These are phyloP conservation scores for Hypoxylon sp. DNA, from an alignment of 2,329 filamentous ascomycete genomes.

Conservation along the genomic window DNA sequence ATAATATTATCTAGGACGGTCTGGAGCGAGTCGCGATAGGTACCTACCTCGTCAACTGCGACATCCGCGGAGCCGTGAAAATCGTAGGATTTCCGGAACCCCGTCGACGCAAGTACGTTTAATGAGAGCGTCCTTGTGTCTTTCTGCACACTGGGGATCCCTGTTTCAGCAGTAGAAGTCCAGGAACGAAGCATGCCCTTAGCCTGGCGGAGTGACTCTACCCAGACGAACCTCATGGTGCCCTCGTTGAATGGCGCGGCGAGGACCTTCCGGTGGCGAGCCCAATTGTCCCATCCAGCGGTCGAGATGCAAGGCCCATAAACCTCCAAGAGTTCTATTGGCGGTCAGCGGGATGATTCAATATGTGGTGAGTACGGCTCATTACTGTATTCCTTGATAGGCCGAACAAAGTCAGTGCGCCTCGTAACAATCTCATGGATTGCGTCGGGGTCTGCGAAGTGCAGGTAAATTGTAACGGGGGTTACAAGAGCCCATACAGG, in stretches of 20 bases:
- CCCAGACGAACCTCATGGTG: constrained; percentile 52
- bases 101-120: constrained; percentile 51
- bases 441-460: constrained; percentile 47
- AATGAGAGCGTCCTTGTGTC: constrained; percentile 51
- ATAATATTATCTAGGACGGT: constrained; percentile 51
- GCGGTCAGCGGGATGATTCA: constrained; percentile 7
- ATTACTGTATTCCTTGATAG: constrained; percentile 42
- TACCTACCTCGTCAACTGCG: constrained; percentile 25
- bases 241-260: constrained; percentile 53
- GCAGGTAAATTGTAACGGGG: constrained; percentile 43
- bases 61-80: constrained; percentile 44
- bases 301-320: constrained; percentile 54
- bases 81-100: constrained; percentile 47
- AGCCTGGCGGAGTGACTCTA: constrained; percentile 48
- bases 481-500: constrained; percentile 49
- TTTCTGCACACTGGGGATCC: constrained; percentile 41
- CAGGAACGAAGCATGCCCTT: constrained; percentile 47
- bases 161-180: constrained; percentile 12
- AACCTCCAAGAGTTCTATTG: constrained; percentile 48
- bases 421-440: constrained; percentile 46
- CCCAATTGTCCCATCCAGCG: constrained; percentile 51
- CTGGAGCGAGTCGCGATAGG: constrained; percentile 50
- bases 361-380: neutral
- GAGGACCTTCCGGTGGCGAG: constrained; percentile 51
- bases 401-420: constrained; percentile 46